Base-by-base conservation (phyloP, 129 eudicot genomes). In the Heracleum sosnowskyi region DNA sequence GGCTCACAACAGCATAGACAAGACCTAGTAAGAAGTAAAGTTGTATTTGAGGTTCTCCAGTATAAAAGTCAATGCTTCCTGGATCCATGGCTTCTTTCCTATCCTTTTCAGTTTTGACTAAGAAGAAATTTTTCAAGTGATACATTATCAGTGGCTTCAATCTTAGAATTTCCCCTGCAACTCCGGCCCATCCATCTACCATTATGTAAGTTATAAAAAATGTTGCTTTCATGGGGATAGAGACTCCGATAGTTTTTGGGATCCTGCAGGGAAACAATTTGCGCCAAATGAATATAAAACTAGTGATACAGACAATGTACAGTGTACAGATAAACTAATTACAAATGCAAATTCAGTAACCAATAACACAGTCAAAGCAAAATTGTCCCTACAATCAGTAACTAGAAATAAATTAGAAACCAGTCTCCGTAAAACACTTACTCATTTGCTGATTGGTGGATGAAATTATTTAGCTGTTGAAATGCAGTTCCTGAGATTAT, bases 161-260 rank as follows among this genome's bases (percentile, higher is more conserved):
- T 84, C 96, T 84, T 29, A 92, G 76, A 80, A 92, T 87, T 85
- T 92, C 97, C 26, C 90, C 93, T 2, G 97, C 97, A 77, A 88
- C 84, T 76, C 96, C 96, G 72, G 97, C 96, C 97, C 97, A 92
- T 47, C 97, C 97, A 71, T 92, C 97, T 13, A 92, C 90, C 97
- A 92, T 92, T 66, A 87, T 85, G 62, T 89, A 89, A 46, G 93
- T 89, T 55, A 89, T 89, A 76, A 89, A 89, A 74, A 89, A 88
- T 36, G 97, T 88, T 73, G 95, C 97, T 79, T 89, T 89, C 97
- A 92, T 92, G 2, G 97, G 96, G 73, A 92, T 90, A 34, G 93
- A 89, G 24, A 88, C 88, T 9, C 97, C 97, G 70, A 92, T 82
- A 64, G 93, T 92, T 60, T 40, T 72, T 13, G 96, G 93, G 69